These are phyloP conservation scores for Pseudonitzschia delicatissima DNA, from an alignment of 108 stramenopile genomes.

Conservation along the genomic window DNA sequence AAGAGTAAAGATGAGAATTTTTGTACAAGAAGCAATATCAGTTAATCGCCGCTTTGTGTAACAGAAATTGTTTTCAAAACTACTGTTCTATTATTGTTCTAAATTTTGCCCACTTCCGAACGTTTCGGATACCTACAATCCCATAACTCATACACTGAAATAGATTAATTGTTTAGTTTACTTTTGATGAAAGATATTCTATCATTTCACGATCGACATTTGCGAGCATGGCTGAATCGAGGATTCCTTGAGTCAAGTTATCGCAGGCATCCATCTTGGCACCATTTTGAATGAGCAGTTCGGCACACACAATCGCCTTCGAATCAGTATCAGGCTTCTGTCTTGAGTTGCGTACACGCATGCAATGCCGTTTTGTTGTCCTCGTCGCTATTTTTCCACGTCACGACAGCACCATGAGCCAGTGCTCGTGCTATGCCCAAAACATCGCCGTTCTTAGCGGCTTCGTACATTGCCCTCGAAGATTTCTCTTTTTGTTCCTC, in stretches of 20 bases:
- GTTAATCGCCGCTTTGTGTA: neutral
- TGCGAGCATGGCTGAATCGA: slow-evolving; percentile 66
- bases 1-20: too few relatives aligned
- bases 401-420: slow-evolving; percentile 74
- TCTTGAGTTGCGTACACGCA: slow-evolving; percentile 49
- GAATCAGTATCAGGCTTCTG: slow-evolving; percentile 37
- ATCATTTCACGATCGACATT: slow-evolving; percentile 72
- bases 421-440: slow-evolving; percentile 54
- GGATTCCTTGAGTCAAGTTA: slow-evolving; percentile 49
- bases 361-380: slow-evolving; percentile 63
- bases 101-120: too few relatives aligned
- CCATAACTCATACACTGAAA: too few relatives aligned
- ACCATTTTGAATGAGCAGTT: slow-evolving; percentile 76
- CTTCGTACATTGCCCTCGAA: slow-evolving; percentile 60
- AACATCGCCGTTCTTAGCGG: slow-evolving; percentile 60
- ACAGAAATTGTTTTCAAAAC: neutral
- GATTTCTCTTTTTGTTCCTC: slow-evolving; percentile 61
- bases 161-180: slow-evolving; percentile 14
- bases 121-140: too few relatives aligned
- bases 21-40: too few relatives aligned
- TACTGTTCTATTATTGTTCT: neutral
- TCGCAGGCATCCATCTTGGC: slow-evolving; percentile 65
- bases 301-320: slow-evolving; percentile 75
- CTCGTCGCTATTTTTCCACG: slow-evolving; percentile 64
- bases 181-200: slow-evolving; percentile 60